Conservation (phyloP, 2,329 filamentous ascomycete genomes). For the Bipolaris sorokiniana region DNA sequence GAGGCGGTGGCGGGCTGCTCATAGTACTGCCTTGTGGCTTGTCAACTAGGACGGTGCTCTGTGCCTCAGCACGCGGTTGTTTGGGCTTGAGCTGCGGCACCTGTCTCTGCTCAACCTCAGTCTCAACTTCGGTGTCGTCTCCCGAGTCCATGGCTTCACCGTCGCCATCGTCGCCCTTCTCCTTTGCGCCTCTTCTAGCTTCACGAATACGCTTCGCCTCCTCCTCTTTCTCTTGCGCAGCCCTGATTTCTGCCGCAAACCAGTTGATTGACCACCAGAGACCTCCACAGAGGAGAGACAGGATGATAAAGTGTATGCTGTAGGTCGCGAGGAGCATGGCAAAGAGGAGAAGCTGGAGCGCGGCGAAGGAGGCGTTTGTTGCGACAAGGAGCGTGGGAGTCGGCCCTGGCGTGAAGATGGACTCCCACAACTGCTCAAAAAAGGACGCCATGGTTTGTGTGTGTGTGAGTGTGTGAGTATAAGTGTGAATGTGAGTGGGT, state of each 20-base stretch:
- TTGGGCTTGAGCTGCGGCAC: slow-evolving; percentile 24
- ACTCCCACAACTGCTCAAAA: slow-evolving; percentile 82
- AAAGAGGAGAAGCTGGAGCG: slow-evolving; percentile 79
- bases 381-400: slow-evolving; percentile 87
- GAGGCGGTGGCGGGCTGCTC: slow-evolving; percentile 28
- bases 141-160: slow-evolving; percentile 52
- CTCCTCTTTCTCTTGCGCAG: slow-evolving; percentile 55
- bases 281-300: slow-evolving; percentile 78
- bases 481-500: not conserved
- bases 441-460: slow-evolving; percentile 54
- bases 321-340: slow-evolving; percentile 78
- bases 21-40: slow-evolving; percentile 23
- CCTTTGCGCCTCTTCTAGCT: slow-evolving; percentile 53
- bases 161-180: slow-evolving; percentile 28
- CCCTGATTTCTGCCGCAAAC: slow-evolving; percentile 75
- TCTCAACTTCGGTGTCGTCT: slow-evolving; percentile 55
- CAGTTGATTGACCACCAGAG: slow-evolving; percentile 97
- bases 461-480: not conserved
- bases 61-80: slow-evolving; percentile 30
- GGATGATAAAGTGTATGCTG: slow-evolving; percentile 85
- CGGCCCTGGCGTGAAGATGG: slow-evolving; percentile 90
- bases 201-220: slow-evolving; percentile 56
- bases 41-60: slow-evolving; percentile 47
- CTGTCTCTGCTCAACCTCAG: slow-evolving; percentile 43
- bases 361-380: slow-evolving; percentile 87